These are phyloP conservation scores for Sarocladium oryzae DNA, from an alignment of 2,329 filamentous ascomycete genomes.

Conservation along the genomic window DNA sequence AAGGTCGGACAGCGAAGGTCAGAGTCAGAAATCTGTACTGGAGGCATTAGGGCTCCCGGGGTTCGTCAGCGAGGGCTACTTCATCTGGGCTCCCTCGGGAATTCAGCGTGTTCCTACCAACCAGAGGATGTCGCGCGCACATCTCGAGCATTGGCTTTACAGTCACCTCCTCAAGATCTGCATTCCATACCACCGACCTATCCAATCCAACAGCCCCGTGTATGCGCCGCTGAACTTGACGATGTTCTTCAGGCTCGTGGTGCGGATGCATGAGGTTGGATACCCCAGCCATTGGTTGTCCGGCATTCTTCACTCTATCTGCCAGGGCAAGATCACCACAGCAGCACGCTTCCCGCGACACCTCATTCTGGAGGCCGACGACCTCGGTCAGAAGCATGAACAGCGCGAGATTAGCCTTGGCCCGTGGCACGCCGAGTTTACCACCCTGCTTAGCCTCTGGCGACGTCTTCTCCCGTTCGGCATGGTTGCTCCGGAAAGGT, in stretches of 20 bases:
- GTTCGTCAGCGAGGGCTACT: slow-evolving; percentile 16
- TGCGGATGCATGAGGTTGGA: slow-evolving; percentile 16
- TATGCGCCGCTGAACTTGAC: slow-evolving; percentile 20
- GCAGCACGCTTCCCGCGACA: slow-evolving; percentile 12
- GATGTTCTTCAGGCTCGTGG: slow-evolving; percentile 16
- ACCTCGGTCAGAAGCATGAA: background rate
- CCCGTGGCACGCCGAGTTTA: background rate
- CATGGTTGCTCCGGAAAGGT: background rate
- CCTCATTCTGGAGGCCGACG: background rate
- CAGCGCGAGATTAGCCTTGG: background rate
- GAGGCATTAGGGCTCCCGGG: background rate
- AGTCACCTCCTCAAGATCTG: slow-evolving; percentile 20
- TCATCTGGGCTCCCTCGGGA: slow-evolving; percentile 14
- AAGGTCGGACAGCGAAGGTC: background rate
- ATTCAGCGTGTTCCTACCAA: background rate
- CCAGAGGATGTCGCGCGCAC: slow-evolving; percentile 13
- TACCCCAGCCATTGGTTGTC: slow-evolving; percentile 23
- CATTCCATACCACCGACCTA: slow-evolving; percentile 16
- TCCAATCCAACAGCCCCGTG: slow-evolving; percentile 13
- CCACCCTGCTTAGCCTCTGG: background rate
- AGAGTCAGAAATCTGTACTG: background rate
- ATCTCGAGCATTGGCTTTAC: slow-evolving; percentile 19
- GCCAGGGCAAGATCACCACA: slow-evolving; percentile 15
- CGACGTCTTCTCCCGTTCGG: background rate
- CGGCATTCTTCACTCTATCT: slow-evolving; percentile 13